Conservation (phyloP, 257 asterid genomes). For the Penstemon barbatus region DNA sequence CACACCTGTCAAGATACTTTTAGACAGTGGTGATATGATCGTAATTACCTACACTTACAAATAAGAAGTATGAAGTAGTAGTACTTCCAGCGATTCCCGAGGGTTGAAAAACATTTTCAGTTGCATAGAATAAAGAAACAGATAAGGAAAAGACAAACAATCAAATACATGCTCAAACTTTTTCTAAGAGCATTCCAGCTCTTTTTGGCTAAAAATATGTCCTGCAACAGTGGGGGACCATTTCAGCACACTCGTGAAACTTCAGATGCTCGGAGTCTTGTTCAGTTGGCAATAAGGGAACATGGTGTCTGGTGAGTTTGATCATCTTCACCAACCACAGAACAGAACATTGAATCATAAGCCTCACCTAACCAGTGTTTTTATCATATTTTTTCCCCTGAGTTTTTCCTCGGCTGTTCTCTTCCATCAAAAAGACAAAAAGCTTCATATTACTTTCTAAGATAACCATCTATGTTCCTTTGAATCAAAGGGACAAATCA, state of each 20-base stretch:
- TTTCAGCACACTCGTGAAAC: not conserved
- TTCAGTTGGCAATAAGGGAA: constrained; percentile 22
- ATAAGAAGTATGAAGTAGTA: not conserved
- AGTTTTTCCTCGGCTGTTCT: not conserved
- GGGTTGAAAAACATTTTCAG: not conserved
- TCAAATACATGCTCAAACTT: constrained; percentile 1
- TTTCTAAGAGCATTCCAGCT: constrained; percentile 7
- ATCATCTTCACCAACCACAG: constrained; percentile 11
- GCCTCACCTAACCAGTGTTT: not conserved
- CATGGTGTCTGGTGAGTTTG: constrained; percentile 17
- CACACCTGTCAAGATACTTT: constrained; percentile 24
- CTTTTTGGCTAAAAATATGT: constrained; percentile 25
- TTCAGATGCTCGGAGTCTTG: not conserved
- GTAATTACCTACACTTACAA: constrained; percentile 11
- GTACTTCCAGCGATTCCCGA: constrained; percentile 1
- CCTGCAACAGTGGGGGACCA: constrained; percentile 30
- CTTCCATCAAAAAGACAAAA: not conserved
- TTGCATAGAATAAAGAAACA: constrained; percentile 14
- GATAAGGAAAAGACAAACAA: constrained; percentile 25
- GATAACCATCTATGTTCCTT: no score
- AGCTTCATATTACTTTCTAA: no score
- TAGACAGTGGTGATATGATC: not conserved
- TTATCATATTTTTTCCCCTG: not conserved
- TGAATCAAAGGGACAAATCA: no score
- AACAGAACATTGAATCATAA: constrained; percentile 8